Conservation (phyloP, 495 filamentous ascomycete genomes). For the Aspergillus hancockii region DNA sequence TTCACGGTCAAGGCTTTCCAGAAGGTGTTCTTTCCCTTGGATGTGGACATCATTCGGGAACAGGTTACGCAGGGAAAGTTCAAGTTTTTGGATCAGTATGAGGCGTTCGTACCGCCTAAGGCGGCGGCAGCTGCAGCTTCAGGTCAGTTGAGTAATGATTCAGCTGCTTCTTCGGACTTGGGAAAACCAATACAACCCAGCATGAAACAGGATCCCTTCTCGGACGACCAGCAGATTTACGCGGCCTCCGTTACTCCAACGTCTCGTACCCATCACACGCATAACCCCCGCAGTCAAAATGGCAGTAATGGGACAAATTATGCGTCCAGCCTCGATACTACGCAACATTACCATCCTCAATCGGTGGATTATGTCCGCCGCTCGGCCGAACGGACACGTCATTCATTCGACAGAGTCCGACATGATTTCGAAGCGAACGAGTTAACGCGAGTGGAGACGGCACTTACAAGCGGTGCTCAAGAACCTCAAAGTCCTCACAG, state of each 20-base stretch:
- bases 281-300: constrained; percentile 82
- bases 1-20: constrained; percentile 83
- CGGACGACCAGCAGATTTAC: constrained; percentile 88
- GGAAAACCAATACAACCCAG: constrained; percentile 63
- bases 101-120: constrained; percentile 44
- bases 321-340: constrained; percentile 60
- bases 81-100: constrained; percentile 61
- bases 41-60: constrained; percentile 96
- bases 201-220: constrained; percentile 57
- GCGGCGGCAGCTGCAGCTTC: constrained; percentile 19
- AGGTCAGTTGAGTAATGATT: constrained; percentile 38
- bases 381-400: constrained; percentile 74
- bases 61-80: constrained; percentile 81
- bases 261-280: constrained; percentile 76
- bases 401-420: constrained; percentile 50
- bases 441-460: constrained; percentile 85
- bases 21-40: constrained; percentile 88
- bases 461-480: constrained; percentile 46
- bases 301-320: constrained; percentile 94
- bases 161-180: constrained; percentile 62
- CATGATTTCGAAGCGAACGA: constrained; percentile 85
- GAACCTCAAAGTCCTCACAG: constrained; percentile 32
- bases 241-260: constrained; percentile 80
- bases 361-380: constrained; percentile 71
- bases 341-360: constrained; percentile 44